Evolutionary conservation across 768 basidiomycete species (phyloP).

Genomic region (Trametes cubensis): DNA sequence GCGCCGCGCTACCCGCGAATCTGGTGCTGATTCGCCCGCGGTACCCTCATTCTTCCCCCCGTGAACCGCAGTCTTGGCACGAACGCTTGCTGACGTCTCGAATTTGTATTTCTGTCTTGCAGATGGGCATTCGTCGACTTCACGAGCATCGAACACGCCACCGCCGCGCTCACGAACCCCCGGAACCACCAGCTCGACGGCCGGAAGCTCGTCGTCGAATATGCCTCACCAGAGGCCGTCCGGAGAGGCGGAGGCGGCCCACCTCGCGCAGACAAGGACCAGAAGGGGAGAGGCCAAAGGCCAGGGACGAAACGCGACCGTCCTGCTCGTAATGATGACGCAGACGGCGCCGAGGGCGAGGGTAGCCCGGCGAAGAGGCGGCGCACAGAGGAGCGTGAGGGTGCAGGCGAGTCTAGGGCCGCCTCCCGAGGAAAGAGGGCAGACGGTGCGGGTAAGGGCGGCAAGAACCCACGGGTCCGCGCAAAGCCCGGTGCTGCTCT

Average conservation of each 20-base stretch:
- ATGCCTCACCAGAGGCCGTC: conserved; percentile 86
- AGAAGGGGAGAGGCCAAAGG: not conserved
- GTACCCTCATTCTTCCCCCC: too few relatives aligned
- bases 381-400: conserved; percentile 17
- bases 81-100: not conserved
- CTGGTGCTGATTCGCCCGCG: not conserved
- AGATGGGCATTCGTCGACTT: conserved; percentile 98
- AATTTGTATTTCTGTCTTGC: conserved; percentile 5
- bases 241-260: conserved; percentile 64
- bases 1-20: too few relatives aligned
- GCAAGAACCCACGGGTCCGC: conserved; percentile 42
- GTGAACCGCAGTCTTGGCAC: not conserved
- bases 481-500: conserved; percentile 80
- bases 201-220: conserved; percentile 84
- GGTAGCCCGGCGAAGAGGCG: conserved; percentile 29
- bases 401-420: conserved; percentile 8
- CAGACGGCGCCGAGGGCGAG: conserved; percentile 24
- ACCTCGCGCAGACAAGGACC: conserved; percentile 16
- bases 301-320: conserved; percentile 8
- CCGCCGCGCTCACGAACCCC: conserved; percentile 76
- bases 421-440: not conserved
- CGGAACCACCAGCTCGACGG: conserved; percentile 86
- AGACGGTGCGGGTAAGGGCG: conserved; percentile 13
- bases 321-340: conserved; percentile 16
- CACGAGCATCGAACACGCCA: conserved; percentile 74